These are phyloP conservation scores for Orbilia blumenaviensis DNA, from an alignment of 2,329 filamentous ascomycete genomes.

Conservation along the genomic window DNA sequence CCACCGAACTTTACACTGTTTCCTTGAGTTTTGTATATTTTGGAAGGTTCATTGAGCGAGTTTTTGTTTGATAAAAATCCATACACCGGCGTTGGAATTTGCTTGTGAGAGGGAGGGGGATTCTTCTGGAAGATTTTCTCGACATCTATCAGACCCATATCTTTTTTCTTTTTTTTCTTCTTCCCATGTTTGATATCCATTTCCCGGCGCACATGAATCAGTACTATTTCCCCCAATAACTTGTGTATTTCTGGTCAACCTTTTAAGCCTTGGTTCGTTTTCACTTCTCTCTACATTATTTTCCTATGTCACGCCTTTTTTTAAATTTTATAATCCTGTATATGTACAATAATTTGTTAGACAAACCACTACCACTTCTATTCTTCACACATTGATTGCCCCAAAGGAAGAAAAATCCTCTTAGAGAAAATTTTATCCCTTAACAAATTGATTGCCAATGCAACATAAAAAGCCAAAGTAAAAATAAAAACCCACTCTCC, in stretches of 20 bases:
- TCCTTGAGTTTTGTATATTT: conserved; percentile 30
- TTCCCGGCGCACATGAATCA: conserved; percentile 37
- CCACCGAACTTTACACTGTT: not conserved
- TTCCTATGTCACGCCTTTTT: not conserved
- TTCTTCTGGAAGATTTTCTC: conserved; percentile 51
- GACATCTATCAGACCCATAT: conserved; percentile 12
- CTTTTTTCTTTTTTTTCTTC: not conserved
- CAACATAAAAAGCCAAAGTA: conserved; percentile 2
- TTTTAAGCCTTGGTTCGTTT: conserved; percentile 13
- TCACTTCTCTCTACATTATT: conserved; percentile 15
- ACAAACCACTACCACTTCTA: conserved; percentile 15
- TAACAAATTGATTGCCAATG: not conserved
- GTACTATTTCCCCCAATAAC: not conserved
- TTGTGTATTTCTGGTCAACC: conserved; percentile 20
- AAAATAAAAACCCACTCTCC: not conserved
- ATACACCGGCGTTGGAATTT: conserved; percentile 45
- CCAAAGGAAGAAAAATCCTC: not conserved
- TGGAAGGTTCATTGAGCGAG: conserved; percentile 41
- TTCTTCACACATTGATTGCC: conserved; percentile 7
- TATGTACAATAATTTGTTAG: conserved; percentile 48
- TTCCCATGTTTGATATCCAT: conserved; percentile 16
- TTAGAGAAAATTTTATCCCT: not conserved
- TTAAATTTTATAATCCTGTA: conserved; percentile 30
- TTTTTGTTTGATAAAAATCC: conserved; percentile 32
- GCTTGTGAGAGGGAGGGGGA: conserved; percentile 18